Conservation (phyloP, 805 yeast genomes). For the Zygosaccharomyces rouxii region DNA sequence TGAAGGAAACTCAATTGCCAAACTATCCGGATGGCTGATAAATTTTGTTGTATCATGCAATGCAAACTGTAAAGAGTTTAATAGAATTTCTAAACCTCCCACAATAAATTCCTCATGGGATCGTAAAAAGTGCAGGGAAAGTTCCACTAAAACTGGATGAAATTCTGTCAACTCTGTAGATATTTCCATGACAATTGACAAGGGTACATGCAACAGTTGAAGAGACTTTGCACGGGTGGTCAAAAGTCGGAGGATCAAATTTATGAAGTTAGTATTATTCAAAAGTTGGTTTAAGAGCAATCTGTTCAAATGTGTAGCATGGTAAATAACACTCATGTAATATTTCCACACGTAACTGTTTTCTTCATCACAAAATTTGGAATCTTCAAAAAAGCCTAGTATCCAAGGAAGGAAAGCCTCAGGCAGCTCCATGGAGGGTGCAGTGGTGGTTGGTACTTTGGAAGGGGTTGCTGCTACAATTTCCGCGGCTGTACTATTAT, state of each 20-base stretch:
- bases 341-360: conserved; percentile 30
- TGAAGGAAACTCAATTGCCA: conserved; percentile 12
- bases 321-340: conserved; percentile 28
- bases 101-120: conserved; percentile 18
- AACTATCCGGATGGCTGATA: conserved; percentile 10
- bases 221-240: conserved; percentile 4
- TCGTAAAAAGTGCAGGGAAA: conserved; percentile 8
- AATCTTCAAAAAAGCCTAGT: conserved; percentile 15
- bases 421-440: conserved; percentile 11
- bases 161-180: conserved; percentile 11
- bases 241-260: conserved; percentile 10
- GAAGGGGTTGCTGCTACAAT: conserved; percentile 11
- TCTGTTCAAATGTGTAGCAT: conserved; percentile 21
- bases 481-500: conserved; percentile 5
- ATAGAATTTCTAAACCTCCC: conserved; percentile 21
- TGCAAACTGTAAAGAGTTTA: conserved; percentile 24
- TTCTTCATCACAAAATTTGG: conserved; percentile 9
- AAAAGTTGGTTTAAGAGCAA: conserved; percentile 15
- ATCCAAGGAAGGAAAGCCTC: conserved; percentile 21
- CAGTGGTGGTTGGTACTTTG: conserved; percentile 8
- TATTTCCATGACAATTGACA: conserved; percentile 13
- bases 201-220: conserved; percentile 7
- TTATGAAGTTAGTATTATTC: conserved; percentile 13
- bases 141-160: conserved; percentile 7
- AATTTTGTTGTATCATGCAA: conserved; percentile 15